phyloP scores from a whole-genome alignment of 768 basidiomycete genomes.

The Boletus patriciae region DNA sequence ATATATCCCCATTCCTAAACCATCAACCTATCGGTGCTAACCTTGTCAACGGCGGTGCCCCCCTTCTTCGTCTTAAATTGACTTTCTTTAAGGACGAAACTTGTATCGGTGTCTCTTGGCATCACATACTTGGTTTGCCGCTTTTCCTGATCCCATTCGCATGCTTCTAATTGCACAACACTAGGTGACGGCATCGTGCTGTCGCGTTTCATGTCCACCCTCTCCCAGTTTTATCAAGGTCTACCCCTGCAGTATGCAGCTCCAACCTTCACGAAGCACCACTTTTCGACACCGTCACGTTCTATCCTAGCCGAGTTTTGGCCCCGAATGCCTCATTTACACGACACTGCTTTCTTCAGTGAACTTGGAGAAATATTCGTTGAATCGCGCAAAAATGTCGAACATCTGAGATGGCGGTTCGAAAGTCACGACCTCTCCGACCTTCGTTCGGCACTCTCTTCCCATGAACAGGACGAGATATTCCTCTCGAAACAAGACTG shows the following conservation, averaged over 20 bases:
- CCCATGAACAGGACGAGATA: background rate
- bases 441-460: constrained; percentile 17
- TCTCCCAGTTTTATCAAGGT: constrained; percentile 34
- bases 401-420: constrained; percentile 19
- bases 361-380: constrained; percentile 22
- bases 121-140: constrained; percentile 34
- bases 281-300: constrained; percentile 18
- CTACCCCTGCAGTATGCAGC: constrained; percentile 1
- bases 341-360: constrained; percentile 9
- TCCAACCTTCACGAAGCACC: constrained; percentile 29
- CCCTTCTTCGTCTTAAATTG: constrained; percentile 31
- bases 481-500: constrained; percentile 32
- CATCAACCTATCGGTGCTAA: constrained; percentile 13
- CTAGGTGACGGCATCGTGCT: constrained; percentile 33
- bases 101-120: constrained; percentile 35
- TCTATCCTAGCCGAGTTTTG: constrained; percentile 14
- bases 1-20: constrained; percentile 21
- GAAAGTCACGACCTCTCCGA: constrained; percentile 8
- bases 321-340: constrained; percentile 29
- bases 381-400: constrained; percentile 10
- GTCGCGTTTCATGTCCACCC: constrained; percentile 28
- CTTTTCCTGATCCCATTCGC: background rate
- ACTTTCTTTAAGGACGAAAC: constrained; percentile 26
- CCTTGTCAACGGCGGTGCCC: constrained; percentile 17
- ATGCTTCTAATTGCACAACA: background rate